Base-by-base conservation (phyloP, 1,139 yeast species). In the Saccharomyces hybrid region DNA sequence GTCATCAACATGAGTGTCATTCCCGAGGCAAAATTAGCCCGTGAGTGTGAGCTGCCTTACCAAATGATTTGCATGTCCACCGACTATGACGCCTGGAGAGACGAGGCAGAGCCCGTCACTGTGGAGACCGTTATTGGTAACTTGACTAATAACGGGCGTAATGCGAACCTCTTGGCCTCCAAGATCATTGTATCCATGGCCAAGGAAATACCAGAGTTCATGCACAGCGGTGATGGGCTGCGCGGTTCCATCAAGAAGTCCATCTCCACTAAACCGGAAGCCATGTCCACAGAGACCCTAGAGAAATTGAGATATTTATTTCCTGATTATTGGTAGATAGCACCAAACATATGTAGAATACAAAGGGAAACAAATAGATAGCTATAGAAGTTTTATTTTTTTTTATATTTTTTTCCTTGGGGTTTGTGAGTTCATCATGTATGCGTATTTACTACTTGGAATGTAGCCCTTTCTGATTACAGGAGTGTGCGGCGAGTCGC, bases 31-130 rank as follows among this genome's bases (percentile, higher is more conserved):
- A 95, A 93, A 73, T 79, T 93, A 62, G 99, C 99, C 9, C 83
- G 95, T 68, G 99, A 93, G 74, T 97, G 98, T 38, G 99, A 93
- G 72, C 86, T 93, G 61, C 80, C 96, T 38, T 93, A 95, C 73
- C 98, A 91, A 73, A 93, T 93, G 97, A 81, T 93, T 60, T 93
- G 99, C 75, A 95, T 93, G 99, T 86, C 96, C 1, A 93, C 99
- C 16, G 99, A 95, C 72, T 93, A 95, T 72, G 99, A 93, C 70
- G 96, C 99, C 24, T 93, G 99, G 99, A 87, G 90, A 68, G 96
- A 87, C 65, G 83, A 81, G 56, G 97, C 85, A 68, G 98, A 91
- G 65, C 95, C 98, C 2, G 99, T 93, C 50, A 91, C 98, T 11
- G 98, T 95, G 16, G 97, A 91, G 73, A 87, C 96, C 5, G 97